Conservation (phyloP, 192 early-diverging fungal genomes). For the Dimargaris xerosporica region DNA sequence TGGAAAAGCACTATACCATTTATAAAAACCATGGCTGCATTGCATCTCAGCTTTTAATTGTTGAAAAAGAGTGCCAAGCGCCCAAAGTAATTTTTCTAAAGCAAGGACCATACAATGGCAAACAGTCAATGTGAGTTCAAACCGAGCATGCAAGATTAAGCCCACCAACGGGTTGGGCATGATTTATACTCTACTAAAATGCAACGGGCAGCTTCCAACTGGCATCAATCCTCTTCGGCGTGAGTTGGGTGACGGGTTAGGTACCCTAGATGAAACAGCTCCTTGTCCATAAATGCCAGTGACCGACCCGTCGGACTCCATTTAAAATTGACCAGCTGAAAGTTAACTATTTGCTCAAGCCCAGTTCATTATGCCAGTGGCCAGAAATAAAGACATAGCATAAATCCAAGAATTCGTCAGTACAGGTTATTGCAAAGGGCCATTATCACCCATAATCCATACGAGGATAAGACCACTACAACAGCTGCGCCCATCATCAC, state of each 20-base stretch:
- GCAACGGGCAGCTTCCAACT: too few relatives aligned
- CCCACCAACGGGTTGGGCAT: too few relatives aligned
- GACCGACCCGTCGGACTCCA: conserved; percentile 43
- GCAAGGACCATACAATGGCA: too few relatives aligned
- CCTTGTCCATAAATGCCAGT: conserved; percentile 41
- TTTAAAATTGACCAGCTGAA: conserved; percentile 23
- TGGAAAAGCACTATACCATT: too few relatives aligned
- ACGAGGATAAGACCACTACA: neutral
- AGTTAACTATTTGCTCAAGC: conserved; percentile 23
- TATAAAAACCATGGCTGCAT: too few relatives aligned
- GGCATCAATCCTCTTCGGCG: too few relatives aligned
- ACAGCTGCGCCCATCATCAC: neutral
- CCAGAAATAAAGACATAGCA: neutral
- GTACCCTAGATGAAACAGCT: conserved; percentile 36
- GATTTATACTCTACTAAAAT: too few relatives aligned
- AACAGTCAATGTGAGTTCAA: too few relatives aligned
- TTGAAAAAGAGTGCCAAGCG: too few relatives aligned
- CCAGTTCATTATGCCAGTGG: conserved; percentile 1
- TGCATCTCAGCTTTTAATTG: too few relatives aligned
- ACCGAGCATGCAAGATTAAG: too few relatives aligned
- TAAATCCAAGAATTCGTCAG: neutral
- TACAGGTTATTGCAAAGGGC: neutral
- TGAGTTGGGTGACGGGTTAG: conserved; percentile 11
- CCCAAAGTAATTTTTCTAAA: too few relatives aligned
- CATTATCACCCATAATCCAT: neutral